These are phyloP conservation scores for Fistulifera pelliculosa DNA, from an alignment of 108 stramenopile genomes.

Conservation along the genomic window DNA sequence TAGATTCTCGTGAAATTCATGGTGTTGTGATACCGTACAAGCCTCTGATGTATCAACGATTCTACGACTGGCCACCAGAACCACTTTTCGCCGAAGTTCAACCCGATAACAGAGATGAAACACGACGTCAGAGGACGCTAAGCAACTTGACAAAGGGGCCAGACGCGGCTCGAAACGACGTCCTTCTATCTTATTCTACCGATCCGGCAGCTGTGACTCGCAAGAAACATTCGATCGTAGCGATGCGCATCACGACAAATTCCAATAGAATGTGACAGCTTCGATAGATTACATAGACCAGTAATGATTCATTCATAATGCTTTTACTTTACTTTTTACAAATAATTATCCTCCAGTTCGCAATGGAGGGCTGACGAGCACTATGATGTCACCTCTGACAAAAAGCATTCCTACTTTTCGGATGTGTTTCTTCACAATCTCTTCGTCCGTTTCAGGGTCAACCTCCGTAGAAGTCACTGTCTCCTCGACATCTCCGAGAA, in stretches of 20 bases:
- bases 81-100: constrained; percentile 25
- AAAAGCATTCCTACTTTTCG: constrained; percentile 98
- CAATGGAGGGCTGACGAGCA: constrained; percentile 84
- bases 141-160: no score
- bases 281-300: no score
- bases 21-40: constrained; percentile 55
- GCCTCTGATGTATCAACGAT: constrained; percentile 47
- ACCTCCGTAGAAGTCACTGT: constrained; percentile 88
- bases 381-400: constrained; percentile 97
- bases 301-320: no score
- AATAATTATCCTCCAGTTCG: constrained; percentile 20
- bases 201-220: no score
- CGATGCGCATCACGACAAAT: no score
- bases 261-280: no score
- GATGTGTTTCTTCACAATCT: constrained; percentile 87
- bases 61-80: constrained; percentile 75
- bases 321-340: no score
- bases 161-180: no score
- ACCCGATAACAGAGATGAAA: constrained; percentile 11
- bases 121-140: no score
- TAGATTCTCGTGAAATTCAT: constrained; percentile 31
- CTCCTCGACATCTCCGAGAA: constrained; percentile 98
- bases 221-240: no score
- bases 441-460: constrained; percentile 97
- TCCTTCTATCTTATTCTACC: no score